Evolutionary conservation across 2,329 filamentous ascomycete species (phyloP), one percentile per base, ranked within the genome.

Genomic region (Sarocladium kiliense): DNA sequence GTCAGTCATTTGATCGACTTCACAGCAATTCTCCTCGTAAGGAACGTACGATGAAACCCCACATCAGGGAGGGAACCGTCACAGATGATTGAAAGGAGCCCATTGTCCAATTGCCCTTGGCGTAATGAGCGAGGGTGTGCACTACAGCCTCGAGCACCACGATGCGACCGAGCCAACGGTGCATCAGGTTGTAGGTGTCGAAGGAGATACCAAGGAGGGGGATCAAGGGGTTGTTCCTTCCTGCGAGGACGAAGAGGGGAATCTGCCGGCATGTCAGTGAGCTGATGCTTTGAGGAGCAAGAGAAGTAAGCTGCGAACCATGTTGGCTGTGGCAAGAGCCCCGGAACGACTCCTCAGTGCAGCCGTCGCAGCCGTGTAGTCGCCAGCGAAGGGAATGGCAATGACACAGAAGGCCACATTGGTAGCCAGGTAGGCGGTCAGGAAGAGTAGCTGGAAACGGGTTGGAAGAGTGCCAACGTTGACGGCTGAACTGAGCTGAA

Each of bases 181-280:
- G 88, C 56, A 92, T 76, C 58, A 93, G 72, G 73, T 92, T 93
- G 77, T 89, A 91, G 1, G 87, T 90, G 68, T 93, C 88, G 68
- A 91, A 93, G 3, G 86, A 89, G 60, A 92, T 84, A 58, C 84
- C 84, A 54, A 89, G 77, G 60, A 88, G 74, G 58, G 77, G 76
- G 65, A 92, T 90, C 60, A 93, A 76, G 21, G 87, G 87, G 71
- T 92, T 92, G 74, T 91, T 92, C 62, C 88, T 80, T 41, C 86
- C 85, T 47, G 87, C 86, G 67, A 91, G 77, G 51, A 91, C 69
- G 70, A 91, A 88, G 3, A 92, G 74, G 1, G 89, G 88, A 47
- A 85, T 73, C 72, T 75, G 54, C 37, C 2, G 19, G n/a, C 26
- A 19, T 10, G 19, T 32, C 50, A 53, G 45, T 30, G 14, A 44